Evolutionary conservation across 2,329 filamentous ascomycete species (phyloP), one percentile per base, ranked within the genome.

Genomic region (Pestalotiopsis sp.): DNA sequence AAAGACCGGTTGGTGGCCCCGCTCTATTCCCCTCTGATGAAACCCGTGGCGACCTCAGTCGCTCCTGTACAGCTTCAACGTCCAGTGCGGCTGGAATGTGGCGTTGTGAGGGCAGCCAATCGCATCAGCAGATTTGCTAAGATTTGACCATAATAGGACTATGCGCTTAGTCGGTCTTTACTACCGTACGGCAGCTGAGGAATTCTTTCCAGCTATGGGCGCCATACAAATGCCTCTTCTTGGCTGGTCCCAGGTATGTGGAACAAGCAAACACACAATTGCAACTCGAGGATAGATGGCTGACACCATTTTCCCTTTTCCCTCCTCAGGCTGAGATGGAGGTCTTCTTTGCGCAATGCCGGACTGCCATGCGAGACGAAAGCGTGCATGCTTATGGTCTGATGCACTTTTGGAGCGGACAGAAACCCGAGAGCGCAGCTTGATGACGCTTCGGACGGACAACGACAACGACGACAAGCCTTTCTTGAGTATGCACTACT

Each of bases 371-470:
- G 77, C 71, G 73, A 64, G 76, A 77, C 45, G 72, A 72, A 12
- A 63, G 72, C 62, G 76, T 78, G 25, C 76, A 78, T 36, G 76
- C 76, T 11, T 78, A 78, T 60, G 72, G 79, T 13, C 79, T 80
- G 72, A 82, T 83, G 80, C 80, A 82, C 64, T 82, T 83, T 61
- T 83, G 80, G 81, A 82, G 80, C 41, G 81, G 78, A 1, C 81
- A 83, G 72, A 82, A 81, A 67, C 80, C 81, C 0, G 61, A 74
- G 20, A 70, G 66, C 49, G 25, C 62, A 45, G 49, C 49, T 9
- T 23, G 17, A 17, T 63, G 38, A 36, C 31, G 41, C 27, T n/a
- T 31, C 11, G 36, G 25, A 5, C 49, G 23, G 31, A 65, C 38
- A 1, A 27, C 12, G 27, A 49, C 40, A 38, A 20, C 4, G 57